These are phyloP conservation scores for Sideroxylon spinosum DNA, from an alignment of 179 eudicot genomes.

Conservation along the genomic window DNA sequence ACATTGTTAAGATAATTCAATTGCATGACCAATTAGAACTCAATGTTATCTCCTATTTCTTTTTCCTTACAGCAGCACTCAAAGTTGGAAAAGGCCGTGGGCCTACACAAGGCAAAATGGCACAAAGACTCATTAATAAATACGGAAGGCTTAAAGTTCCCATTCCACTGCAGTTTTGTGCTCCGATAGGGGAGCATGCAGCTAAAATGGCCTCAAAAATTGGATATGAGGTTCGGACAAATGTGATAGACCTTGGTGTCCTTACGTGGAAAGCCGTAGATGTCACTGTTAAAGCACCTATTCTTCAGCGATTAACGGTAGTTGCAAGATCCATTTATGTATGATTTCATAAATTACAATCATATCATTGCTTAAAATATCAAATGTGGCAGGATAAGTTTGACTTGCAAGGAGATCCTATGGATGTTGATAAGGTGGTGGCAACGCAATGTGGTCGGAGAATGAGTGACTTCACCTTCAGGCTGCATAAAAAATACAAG, in stretches of 20 bases:
- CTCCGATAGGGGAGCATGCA: background rate
- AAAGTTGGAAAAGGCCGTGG: background rate
- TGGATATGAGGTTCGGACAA: background rate
- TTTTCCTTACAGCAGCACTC: background rate
- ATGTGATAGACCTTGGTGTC: slow-evolving; percentile 2
- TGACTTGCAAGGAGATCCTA: slow-evolving; percentile 1
- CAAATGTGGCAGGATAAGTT: background rate
- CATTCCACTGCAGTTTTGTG: background rate
- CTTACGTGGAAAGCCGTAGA: background rate
- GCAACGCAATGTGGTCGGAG: background rate
- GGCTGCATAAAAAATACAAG: background rate
- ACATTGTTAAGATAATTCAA: too few relatives aligned
- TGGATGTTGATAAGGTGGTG: background rate
- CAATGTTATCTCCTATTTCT: background rate
- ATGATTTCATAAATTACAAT: background rate
- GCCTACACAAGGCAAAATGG: background rate
- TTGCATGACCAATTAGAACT: too few relatives aligned
- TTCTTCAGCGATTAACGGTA: background rate
- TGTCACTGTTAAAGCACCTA: background rate
- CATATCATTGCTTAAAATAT: background rate
- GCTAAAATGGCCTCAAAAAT: background rate
- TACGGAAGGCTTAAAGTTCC: background rate
- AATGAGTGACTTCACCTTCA: background rate
- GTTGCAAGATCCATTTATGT: background rate
- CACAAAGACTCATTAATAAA: background rate